These are phyloP conservation scores for Warburgia ugandensis DNA, from an alignment of 164 flowering plant species.

Conservation along the genomic window DNA sequence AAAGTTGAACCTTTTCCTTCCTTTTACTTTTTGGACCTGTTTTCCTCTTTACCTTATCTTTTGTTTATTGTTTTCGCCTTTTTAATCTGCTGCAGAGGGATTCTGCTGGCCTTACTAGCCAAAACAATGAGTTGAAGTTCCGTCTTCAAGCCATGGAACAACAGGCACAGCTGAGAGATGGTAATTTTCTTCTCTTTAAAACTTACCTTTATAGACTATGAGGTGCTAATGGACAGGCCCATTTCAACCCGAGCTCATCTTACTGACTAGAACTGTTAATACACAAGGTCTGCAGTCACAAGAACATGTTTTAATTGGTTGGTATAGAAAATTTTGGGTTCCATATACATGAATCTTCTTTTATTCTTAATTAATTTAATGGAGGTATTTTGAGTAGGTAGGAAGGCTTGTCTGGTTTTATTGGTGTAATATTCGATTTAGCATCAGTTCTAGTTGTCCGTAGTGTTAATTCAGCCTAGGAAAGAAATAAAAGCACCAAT, in stretches of 20 bases:
- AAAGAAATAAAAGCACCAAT: too few species aligned
- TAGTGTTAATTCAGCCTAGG: too few species aligned
- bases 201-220: too few species aligned
- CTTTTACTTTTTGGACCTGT: background rate
- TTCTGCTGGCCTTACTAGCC: conserved; percentile 41
- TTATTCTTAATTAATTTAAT: background rate
- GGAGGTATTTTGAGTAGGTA: background rate
- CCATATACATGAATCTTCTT: background rate
- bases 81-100: conserved; percentile 33
- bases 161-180: conserved; percentile 59
- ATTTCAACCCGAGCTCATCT: too few species aligned
- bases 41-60: background rate
- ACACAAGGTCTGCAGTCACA: background rate
- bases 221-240: too few species aligned
- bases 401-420: too few species aligned
- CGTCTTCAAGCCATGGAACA: conserved; percentile 65
- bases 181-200: conserved; percentile 9
- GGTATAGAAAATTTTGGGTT: background rate
- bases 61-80: background rate
- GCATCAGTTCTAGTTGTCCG: too few species aligned
- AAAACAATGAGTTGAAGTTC: conserved; percentile 54
- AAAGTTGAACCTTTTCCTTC: background rate
- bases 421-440: too few species aligned
- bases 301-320: too few species aligned
- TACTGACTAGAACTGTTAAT: too few species aligned